These are phyloP conservation scores for Crithidia fasciculata DNA, from an alignment of 208 protist genomes.

Conservation along the genomic window DNA sequence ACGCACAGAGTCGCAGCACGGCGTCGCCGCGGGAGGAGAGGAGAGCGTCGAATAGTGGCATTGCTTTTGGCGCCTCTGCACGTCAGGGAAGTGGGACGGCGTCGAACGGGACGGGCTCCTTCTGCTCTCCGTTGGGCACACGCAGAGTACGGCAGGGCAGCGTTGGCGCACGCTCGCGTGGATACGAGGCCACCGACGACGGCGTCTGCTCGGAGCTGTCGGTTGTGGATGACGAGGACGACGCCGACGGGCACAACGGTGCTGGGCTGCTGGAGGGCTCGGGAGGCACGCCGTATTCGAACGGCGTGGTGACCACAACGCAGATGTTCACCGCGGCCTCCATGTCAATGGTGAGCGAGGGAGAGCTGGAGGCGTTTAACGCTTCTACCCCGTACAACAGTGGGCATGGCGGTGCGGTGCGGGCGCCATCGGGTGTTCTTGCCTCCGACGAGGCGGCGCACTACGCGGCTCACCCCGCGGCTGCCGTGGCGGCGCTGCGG, in stretches of 20 bases:
- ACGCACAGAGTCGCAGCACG: background rate
- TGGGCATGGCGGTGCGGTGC: background rate
- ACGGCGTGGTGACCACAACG: slow-evolving; percentile 2
- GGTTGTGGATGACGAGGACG: slow-evolving; percentile 16
- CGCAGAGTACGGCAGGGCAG: background rate
- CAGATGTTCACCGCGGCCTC: slow-evolving; percentile 34
- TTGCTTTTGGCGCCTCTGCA: background rate
- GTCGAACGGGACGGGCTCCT: background rate
- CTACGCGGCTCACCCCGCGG: slow-evolving; percentile 24
- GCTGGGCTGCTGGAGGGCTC: background rate
- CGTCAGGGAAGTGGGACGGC: background rate
- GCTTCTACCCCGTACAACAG: background rate
- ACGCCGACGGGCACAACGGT: slow-evolving; percentile 15
- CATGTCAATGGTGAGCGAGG: slow-evolving; percentile 7
- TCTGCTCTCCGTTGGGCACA: background rate
- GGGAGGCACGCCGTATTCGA: background rate
- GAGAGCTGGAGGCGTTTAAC: slow-evolving; percentile 2
- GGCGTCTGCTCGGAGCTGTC: slow-evolving; percentile 47
- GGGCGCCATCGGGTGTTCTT: background rate
- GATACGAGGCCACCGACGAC: slow-evolving; percentile 28
- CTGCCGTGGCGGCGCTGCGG: slow-evolving; percentile 37
- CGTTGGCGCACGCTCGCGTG: background rate
- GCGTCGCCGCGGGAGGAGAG: background rate
- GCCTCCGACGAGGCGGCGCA: slow-evolving; percentile 20
- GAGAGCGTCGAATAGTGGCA: background rate